Base-by-base conservation (phyloP, 2,329 filamentous ascomycete genomes). In the Helotiales sp. region DNA sequence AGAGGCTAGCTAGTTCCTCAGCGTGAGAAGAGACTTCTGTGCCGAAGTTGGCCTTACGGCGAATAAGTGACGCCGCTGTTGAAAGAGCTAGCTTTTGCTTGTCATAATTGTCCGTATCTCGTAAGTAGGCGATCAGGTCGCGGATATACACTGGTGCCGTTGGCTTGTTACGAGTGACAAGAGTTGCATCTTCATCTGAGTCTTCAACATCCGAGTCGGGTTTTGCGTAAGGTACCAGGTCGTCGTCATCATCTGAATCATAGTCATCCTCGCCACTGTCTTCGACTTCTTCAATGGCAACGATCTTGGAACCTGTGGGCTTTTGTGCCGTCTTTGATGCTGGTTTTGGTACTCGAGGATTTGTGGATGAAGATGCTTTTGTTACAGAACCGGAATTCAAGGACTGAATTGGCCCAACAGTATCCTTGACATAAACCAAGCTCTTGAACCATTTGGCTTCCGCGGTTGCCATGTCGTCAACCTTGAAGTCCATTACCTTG, bases 141-240 rank as follows among this genome's bases (percentile, higher is more conserved):
- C 92, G 86, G 59, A 97, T 88, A 68, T 98, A 98, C 1, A 99
- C 92, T 1, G 95, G 95, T 0, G 91, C 83, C 57, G 84, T 89
- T 22, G 88, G 84, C 66, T 95, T 97, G 72, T 95, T 87, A 13
- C 93, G 83, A 57, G 89, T 87, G 48, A 98, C 82, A 17, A 96
- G 77, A 0, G 92, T 96, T 5, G 95, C 88, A 66, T 99, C 96
- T 34, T 97, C 93, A 57, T 97, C 92, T 0, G 91, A 93, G 70
- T 99, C 95, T 70, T 96, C 91, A 0, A 86, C 82, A 65, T 99
- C 95, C 1, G 90, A 92, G 67, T 91, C 90, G 0, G 91, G 91
- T 71, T 96, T 97, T 13, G 84, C 83, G 66, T 97, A 96, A 0
- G 90, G 83, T 2, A 85, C 77, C 1, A 98, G 77, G 12, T 77